Base-by-base conservation (phyloP, 176 grass and related monocot species). In the Triticum dicoccoides region DNA sequence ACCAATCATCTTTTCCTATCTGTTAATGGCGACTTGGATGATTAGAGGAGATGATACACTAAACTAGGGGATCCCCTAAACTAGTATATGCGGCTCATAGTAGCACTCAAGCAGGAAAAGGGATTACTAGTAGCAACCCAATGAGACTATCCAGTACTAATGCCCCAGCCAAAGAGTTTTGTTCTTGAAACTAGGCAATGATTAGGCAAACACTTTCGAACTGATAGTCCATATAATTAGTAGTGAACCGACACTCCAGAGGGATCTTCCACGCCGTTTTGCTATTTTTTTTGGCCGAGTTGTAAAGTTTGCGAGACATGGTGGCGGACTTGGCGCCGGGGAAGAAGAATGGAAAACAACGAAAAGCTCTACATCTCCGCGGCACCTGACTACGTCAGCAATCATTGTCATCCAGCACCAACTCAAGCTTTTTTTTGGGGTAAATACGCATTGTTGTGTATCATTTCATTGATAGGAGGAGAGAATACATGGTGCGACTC, bases 371-470 rank as follows among this genome's bases (percentile, higher is more conserved):
- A 78, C 51, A 23, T 70, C 64, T 54, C 15, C 51, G 51, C 49
- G 49, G 49, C 14, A 5, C 5, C 49, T 15, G 49, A 52, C 5
- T 52, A 1, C 49, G 49, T 44, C 20, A 25, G 68, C 65, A 61
- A 90, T 87, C 74, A 83, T 80, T 72, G 76, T 73, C 2, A 77
- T 77, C 47, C 69, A 49, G 49, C 61, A 29, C 69, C 76, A 84
- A 39, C 73, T 61, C 13, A 62, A 8, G 6, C 37, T 38, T 38
- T 38, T 38, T 37, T 38, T 32, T 32, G 3, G 3, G 37, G 37
- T 38, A 6, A 38, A 38, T 38, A 38, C 6, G 37, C 37, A 38
- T 38, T 38, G 37, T 38, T 38, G 37, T 6, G 37, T 38, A 38
- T 38, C 37, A 38, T 38, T 38, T 38, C 37, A 38, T 38, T 38